Evolutionary conservation across 179 eudicot genomes (phyloP).

Genomic region (Heliamphora pulchella): DNA sequence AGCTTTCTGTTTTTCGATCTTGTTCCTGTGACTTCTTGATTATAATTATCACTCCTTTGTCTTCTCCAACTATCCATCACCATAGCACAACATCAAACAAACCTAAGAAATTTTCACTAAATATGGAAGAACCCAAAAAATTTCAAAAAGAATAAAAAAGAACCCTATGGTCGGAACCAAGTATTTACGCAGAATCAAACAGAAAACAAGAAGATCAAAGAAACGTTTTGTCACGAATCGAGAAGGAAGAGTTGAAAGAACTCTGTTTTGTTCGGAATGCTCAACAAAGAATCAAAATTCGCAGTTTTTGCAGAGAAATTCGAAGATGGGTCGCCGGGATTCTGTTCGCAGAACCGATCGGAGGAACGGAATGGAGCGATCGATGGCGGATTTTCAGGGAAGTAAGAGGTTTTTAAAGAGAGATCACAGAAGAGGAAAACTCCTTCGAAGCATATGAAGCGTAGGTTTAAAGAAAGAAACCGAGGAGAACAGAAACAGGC

Average conservation of each 20-base stretch:
- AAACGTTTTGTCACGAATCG: background rate
- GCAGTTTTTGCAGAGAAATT: background rate
- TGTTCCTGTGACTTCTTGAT: constrained; percentile 7
- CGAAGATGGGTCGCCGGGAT: background rate
- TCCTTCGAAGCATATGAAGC: too few species aligned
- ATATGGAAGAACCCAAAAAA: constrained; percentile 1
- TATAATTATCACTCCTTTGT: constrained; percentile 9
- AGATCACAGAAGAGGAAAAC: background rate
- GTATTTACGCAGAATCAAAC: background rate
- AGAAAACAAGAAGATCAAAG: background rate
- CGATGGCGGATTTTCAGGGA: background rate
- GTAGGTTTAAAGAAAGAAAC: too few species aligned
- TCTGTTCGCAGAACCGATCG: constrained; percentile 8
- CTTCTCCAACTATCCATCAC: constrained; percentile 18
- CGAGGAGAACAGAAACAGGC: too few species aligned
- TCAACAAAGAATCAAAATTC: background rate
- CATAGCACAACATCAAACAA: background rate
- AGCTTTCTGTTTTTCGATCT: constrained; percentile 17
- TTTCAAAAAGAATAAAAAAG: background rate
- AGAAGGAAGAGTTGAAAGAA: background rate
- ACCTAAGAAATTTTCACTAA: background rate
- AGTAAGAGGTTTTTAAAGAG: background rate
- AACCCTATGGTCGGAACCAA: background rate
- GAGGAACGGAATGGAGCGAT: background rate
- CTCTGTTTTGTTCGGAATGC: background rate